Conservation (phyloP, 352 stramenopile species). For the Phytophthora podocarpi region DNA sequence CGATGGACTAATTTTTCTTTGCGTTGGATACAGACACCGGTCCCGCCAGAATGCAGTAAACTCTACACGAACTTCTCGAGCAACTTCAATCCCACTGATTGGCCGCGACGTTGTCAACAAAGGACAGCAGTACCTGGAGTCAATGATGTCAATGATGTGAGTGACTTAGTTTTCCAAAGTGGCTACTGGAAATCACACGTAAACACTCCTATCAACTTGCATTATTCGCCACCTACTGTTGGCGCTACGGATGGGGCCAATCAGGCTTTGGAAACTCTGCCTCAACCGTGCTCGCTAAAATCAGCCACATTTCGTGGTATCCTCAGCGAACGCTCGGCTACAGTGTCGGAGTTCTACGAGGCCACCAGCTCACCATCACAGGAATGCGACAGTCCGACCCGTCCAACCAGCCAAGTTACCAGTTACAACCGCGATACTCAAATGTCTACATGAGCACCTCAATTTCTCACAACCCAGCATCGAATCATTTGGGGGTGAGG, state of each 20-base stretch:
- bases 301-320: too few relatives aligned
- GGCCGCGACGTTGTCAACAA: too few relatives aligned
- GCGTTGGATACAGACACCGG: too few relatives aligned
- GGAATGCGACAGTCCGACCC: background rate
- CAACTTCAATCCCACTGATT: too few relatives aligned
- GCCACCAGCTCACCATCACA: constrained; percentile 1
- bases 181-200: background rate
- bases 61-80: too few relatives aligned
- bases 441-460: background rate
- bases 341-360: background rate
- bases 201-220: background rate
- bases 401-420: background rate
- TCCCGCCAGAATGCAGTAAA: too few relatives aligned
- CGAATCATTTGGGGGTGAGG: constrained; percentile 1
- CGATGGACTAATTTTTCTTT: too few relatives aligned
- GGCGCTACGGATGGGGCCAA: background rate
- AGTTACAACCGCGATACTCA: background rate
- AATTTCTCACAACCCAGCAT: background rate
- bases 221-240: background rate
- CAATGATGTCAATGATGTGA: background rate
- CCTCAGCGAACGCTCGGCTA: background rate
- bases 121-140: too few relatives aligned
- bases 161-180: background rate
- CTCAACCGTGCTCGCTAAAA: background rate
- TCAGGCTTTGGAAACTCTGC: background rate